Conservation (phyloP, 2,329 filamentous ascomycete species). For the Raffaelea ambrosiae region DNA sequence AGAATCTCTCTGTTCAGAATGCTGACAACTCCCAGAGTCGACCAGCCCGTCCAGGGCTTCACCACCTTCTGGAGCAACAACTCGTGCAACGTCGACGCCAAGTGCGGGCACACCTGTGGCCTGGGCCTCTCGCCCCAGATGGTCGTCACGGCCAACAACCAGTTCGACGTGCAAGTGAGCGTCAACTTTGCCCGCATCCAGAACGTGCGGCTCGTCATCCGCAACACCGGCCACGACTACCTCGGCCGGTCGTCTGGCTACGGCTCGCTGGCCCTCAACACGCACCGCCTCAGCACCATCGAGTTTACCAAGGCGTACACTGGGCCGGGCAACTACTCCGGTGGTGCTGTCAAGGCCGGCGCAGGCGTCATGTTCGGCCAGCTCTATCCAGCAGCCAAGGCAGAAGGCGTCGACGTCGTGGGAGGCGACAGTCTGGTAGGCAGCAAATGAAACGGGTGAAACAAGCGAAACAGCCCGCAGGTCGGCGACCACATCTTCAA, state of each 20-base stretch:
- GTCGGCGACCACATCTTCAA: too few relatives aligned
- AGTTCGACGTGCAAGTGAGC: slow-evolving; percentile 18
- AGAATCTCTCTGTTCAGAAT: too few relatives aligned
- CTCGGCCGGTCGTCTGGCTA: slow-evolving; percentile 53
- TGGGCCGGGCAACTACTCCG: slow-evolving; percentile 29
- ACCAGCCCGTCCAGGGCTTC: slow-evolving; percentile 18
- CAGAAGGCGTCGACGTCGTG: slow-evolving; percentile 32
- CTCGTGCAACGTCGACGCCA: slow-evolving; percentile 5
- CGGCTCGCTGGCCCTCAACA: slow-evolving; percentile 49
- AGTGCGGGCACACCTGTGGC: slow-evolving; percentile 24
- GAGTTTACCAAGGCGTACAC: slow-evolving; percentile 28
- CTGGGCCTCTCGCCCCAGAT: slow-evolving; percentile 29
- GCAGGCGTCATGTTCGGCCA: slow-evolving; percentile 39
- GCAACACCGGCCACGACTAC: slow-evolving; percentile 45
- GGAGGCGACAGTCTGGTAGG: slow-evolving; percentile 35
- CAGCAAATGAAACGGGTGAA: not conserved
- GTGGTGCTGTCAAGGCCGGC: slow-evolving; percentile 36
- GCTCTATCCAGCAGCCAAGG: slow-evolving; percentile 29
- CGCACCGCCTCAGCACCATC: slow-evolving; percentile 36
- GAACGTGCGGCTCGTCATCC: slow-evolving; percentile 44
- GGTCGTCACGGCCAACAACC: slow-evolving; percentile 17
- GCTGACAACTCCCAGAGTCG: slow-evolving; percentile 14
- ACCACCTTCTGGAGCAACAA: slow-evolving; percentile 7
- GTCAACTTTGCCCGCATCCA: slow-evolving; percentile 33
- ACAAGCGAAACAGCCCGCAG: not conserved